phyloP scores from a whole-genome alignment of 768 basidiomycete species.

The Boletus rubescentipes region DNA sequence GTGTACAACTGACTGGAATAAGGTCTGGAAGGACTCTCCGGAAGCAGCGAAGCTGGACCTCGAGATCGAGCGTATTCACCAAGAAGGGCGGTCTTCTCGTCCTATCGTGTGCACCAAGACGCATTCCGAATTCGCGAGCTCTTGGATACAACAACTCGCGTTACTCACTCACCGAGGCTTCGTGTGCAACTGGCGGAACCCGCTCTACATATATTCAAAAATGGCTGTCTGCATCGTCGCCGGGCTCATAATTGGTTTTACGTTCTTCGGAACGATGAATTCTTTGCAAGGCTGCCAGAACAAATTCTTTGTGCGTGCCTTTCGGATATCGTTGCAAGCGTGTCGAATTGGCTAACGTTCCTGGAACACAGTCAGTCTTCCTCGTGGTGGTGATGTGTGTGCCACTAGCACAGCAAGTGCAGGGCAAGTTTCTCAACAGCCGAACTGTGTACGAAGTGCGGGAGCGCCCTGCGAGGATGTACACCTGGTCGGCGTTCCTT shows the following conservation, averaged over 20 bases:
- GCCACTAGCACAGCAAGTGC: conserved; percentile 57
- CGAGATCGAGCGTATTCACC: conserved; percentile 45
- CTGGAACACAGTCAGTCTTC: conserved; percentile 43
- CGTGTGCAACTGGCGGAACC: conserved; percentile 40
- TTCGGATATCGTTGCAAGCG: not conserved
- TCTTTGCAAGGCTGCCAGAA: conserved; percentile 42
- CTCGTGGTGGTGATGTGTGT: conserved; percentile 45
- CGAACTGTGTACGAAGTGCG: conserved; percentile 61
- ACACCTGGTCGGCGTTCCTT: conserved; percentile 57
- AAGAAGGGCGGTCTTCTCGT: conserved; percentile 30
- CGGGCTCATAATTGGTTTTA: conserved; percentile 42
- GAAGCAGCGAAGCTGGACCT: conserved; percentile 38
- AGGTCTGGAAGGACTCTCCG: conserved; percentile 45
- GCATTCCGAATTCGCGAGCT: conserved; percentile 36
- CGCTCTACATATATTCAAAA: conserved; percentile 41
- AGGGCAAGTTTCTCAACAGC: conserved; percentile 54
- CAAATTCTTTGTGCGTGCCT: conserved; percentile 40
- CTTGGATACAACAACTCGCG: conserved; percentile 39
- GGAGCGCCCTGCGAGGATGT: conserved; percentile 63
- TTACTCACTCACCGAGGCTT: conserved; percentile 34
- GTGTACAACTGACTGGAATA: conserved; percentile 48
- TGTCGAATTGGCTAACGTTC: not conserved
- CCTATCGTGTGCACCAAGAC: conserved; percentile 17
- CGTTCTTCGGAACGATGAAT: conserved; percentile 38
- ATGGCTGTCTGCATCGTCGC: conserved; percentile 32